Conservation (phyloP, 768 basidiomycete genomes). For the Pleurotus pulmonarius region DNA sequence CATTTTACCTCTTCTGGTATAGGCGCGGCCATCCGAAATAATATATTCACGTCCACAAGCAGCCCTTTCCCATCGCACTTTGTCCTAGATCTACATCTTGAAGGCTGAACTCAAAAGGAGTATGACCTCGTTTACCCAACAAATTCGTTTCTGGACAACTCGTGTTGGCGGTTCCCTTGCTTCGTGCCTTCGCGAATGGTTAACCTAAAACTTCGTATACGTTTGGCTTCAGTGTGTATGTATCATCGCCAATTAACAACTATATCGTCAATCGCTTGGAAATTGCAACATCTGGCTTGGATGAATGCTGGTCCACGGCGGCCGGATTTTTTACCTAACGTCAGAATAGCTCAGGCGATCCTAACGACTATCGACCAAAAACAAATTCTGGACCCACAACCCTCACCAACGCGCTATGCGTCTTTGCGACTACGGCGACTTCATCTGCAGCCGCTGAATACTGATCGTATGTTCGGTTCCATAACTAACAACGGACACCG, state of each 20-base stretch:
- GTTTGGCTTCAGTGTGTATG: too few species aligned
- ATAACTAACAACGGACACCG: too few species aligned
- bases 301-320: neutral
- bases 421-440: neutral
- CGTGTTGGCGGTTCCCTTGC: neutral
- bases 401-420: too few species aligned
- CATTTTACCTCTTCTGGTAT: slow-evolving; percentile 1
- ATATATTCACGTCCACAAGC: slow-evolving; percentile 1
- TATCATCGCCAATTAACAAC: too few species aligned
- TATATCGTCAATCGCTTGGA: too few species aligned
- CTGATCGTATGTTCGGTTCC: too few species aligned
- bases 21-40: slow-evolving; percentile 2
- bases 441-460: neutral
- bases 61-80: slow-evolving; percentile 6
- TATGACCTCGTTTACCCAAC: neutral
- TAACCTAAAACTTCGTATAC: too few species aligned
- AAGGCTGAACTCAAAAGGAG: neutral
- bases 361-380: neutral
- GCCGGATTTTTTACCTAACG: neutral
- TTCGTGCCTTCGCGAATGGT: too few species aligned
- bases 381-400: slow-evolving; percentile 3
- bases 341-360: too few species aligned
- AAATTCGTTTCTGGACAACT: neutral
- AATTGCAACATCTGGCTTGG: neutral
- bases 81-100: slow-evolving; percentile 7